Evolutionary conservation across 2,329 filamentous ascomycete species (phyloP), one percentile per base, ranked within the genome.

Genomic region (Aureobasidium subglaciale): DNA sequence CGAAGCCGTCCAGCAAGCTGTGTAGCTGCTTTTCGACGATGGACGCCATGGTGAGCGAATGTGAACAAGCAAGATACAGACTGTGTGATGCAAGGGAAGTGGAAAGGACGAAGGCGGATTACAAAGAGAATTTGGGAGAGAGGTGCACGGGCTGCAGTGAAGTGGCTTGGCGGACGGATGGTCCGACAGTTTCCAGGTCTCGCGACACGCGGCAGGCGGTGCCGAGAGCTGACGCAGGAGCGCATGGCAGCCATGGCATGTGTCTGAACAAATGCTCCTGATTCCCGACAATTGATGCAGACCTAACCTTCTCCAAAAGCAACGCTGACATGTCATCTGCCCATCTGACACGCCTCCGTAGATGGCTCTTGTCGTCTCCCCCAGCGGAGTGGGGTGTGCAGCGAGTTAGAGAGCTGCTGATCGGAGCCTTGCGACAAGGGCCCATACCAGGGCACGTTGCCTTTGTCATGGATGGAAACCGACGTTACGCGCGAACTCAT

Each of bases 401-500:
- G 58, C 83, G 86, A 64, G 73, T 95, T 18, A 84, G 90, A 60
- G 88, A 95, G 69, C 76, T 96, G 49, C 79, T 97, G 60, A 93
- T 99, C 63, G 89, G 90, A 55, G 87, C 91, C 48, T 75, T 97
- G 54, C 86, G 86, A 67, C 92, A 96, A 72, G 93, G 93, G 0
- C 90, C 90, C 2, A 86, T 99, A 55, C 93, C 93, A 9, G 85
- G 90, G 66, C 93, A 99, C 82, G 83, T 99, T 59, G 93, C 93
- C n/a, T 99, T 99, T 68, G 92, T 96, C 64, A 99, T 99, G 93
- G 93, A 99, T 70, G 93, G 93, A 56, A 99, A 99, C 73, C 79
- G 93, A 65, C 86, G 93, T 42, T 99, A 95, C 75, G 93, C 93
- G 13, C 82, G 88, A 59, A 87, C 80, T 60, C 90, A 93, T 73